Percentiles rank a stretch among this genome's conserved stretches.
Conservation (phyloP, 176 grass and related monocot species). For the Themeda triandra region DNA sequence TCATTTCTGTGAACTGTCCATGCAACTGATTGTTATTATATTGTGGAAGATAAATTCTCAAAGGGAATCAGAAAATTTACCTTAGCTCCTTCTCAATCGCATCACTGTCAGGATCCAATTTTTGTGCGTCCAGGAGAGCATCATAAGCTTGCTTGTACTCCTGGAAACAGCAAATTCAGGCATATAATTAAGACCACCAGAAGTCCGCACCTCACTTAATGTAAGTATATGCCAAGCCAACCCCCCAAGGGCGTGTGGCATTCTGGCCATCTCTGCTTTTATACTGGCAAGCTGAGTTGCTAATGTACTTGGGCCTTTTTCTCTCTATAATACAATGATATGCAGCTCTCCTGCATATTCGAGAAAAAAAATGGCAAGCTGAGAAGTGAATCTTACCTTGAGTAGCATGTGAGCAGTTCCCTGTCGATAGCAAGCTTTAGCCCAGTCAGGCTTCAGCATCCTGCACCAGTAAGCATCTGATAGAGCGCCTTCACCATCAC, state of each 20-base stretch:
- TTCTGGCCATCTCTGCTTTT: not conserved
- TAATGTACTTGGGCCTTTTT: too few relatives aligned
- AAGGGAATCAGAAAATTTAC: not conserved
- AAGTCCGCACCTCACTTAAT: not conserved
- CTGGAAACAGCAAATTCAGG: conserved; percentile 4
- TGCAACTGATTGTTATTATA: not conserved
- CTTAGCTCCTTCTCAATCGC: conserved; percentile 23
- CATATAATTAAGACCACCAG: not conserved
- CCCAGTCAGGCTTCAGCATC: conserved; percentile 35
- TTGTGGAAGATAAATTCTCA: not conserved
- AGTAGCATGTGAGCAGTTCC: conserved; percentile 36
- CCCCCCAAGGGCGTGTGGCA: not conserved
- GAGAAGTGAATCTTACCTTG: conserved; percentile 11
- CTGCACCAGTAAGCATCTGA: conserved; percentile 32
- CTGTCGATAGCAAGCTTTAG: conserved; percentile 45
- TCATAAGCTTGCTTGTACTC: conserved; percentile 34
- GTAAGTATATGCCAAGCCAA: not conserved
- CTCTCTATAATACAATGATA: too few relatives aligned
- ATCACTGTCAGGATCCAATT: conserved; percentile 25
- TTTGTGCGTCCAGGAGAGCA: conserved; percentile 16
- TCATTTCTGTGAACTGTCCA: not conserved
- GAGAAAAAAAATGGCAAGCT: not conserved
- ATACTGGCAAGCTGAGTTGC: not conserved
- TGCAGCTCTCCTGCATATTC: too few relatives aligned
- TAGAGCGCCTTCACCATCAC: conserved; percentile 39